These are phyloP conservation scores for Fusarium paranaense DNA, from an alignment of 2,329 filamentous ascomycete species.

Conservation along the genomic window DNA sequence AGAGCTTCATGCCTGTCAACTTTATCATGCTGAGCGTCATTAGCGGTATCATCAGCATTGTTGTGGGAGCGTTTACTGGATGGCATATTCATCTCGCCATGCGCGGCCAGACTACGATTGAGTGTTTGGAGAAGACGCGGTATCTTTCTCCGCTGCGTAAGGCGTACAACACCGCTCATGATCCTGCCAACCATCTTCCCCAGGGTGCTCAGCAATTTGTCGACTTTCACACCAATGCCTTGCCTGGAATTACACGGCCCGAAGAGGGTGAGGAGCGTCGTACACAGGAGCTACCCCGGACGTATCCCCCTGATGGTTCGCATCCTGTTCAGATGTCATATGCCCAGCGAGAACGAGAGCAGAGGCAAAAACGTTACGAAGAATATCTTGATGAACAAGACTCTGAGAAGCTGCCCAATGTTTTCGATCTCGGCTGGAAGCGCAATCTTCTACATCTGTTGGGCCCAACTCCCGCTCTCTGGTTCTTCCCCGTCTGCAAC, in stretches of 20 bases:
- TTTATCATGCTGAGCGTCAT: conserved; percentile 89
- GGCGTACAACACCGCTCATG: conserved; percentile 72
- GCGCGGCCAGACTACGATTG: conserved; percentile 91
- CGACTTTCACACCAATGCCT: conserved; percentile 83
- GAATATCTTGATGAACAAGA: conserved; percentile 92
- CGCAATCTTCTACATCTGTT: conserved; percentile 86
- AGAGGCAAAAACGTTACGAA: conserved; percentile 67
- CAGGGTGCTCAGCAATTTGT: conserved; percentile 77
- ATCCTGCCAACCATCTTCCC: conserved; percentile 61
- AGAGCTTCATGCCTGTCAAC: conserved; percentile 87
- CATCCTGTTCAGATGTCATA: conserved; percentile 62
- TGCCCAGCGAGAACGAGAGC: conserved; percentile 66
- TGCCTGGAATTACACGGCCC: conserved; percentile 82
- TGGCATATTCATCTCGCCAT: conserved; percentile 91
- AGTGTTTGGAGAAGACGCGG: conserved; percentile 94
- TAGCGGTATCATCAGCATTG: conserved; percentile 89
- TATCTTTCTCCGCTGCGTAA: conserved; percentile 85
- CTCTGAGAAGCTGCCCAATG: conserved; percentile 87
- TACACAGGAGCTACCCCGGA: conserved; percentile 37
- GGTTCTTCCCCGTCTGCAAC: conserved; percentile 84
- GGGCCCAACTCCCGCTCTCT: conserved; percentile 77
- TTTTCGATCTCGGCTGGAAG: conserved; percentile 89
- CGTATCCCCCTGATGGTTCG: conserved; percentile 47
- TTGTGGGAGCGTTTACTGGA: conserved; percentile 86
- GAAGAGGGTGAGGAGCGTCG: conserved; percentile 80